These are phyloP conservation scores for Suhomyces bokatorum DNA, from an alignment of 1,139 yeast genomes.

Conservation along the genomic window DNA sequence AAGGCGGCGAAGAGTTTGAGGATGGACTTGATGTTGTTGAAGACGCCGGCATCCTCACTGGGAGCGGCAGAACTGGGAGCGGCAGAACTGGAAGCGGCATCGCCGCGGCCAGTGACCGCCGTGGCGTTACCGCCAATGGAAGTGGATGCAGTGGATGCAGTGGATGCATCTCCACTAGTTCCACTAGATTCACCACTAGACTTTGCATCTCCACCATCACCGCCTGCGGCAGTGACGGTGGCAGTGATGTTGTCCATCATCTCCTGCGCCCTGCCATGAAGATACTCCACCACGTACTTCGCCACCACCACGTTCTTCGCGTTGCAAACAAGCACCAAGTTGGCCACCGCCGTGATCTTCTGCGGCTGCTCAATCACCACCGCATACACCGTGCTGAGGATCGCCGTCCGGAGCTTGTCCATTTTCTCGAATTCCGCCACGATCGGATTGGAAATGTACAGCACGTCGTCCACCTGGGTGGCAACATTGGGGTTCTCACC, in stretches of 20 bases:
- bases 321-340: slow-evolving; percentile 69
- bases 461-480: slow-evolving; percentile 62
- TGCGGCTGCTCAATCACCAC: slow-evolving; percentile 88
- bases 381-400: slow-evolving; percentile 66
- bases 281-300: slow-evolving; percentile 64
- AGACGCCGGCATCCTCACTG: slow-evolving; percentile 56
- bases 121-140: too few species aligned
- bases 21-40: slow-evolving; percentile 70
- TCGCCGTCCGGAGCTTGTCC: slow-evolving; percentile 58
- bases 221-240: neutral
- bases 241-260: slow-evolving; percentile 38
- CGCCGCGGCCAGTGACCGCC: too few species aligned
- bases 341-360: slow-evolving; percentile 69
- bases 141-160: too few species aligned
- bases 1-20: slow-evolving; percentile 70
- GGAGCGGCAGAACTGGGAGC: too few species aligned
- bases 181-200: too few species aligned
- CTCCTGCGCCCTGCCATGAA: slow-evolving; percentile 62
- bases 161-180: too few species aligned
- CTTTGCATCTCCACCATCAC: too few species aligned
- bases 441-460: slow-evolving; percentile 64
- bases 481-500: slow-evolving; percentile 61
- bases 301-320: slow-evolving; percentile 69
- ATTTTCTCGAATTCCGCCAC: slow-evolving; percentile 70
- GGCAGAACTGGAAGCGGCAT: too few species aligned